Conservation (phyloP, 257 asterid species). For the Capsicum pubescens region DNA sequence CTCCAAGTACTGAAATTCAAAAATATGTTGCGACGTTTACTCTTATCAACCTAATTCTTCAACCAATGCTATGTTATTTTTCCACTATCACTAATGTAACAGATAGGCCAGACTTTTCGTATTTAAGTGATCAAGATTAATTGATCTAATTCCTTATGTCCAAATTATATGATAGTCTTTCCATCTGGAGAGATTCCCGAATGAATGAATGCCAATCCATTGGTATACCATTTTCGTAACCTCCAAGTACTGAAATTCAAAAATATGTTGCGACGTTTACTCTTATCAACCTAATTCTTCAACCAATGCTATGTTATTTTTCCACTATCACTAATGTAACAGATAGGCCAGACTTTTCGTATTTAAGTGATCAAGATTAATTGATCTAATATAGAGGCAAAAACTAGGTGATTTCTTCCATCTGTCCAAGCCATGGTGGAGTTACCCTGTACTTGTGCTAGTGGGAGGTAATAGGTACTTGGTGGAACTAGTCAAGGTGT, state of each 20-base stretch:
- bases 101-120: not conserved
- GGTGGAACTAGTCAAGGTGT: not conserved
- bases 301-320: not conserved
- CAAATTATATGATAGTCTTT: not conserved
- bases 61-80: not conserved
- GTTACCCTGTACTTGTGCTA: not conserved
- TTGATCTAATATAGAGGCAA: not conserved
- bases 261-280: not conserved
- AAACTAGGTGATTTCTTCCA: conserved; percentile 16
- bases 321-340: not conserved
- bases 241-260: not conserved
- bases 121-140: not conserved
- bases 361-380: not conserved
- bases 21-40: not conserved
- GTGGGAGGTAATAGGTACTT: not conserved
- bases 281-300: not conserved
- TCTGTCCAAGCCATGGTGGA: not conserved
- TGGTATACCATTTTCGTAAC: not conserved
- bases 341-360: not conserved
- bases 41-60: not conserved
- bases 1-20: not conserved
- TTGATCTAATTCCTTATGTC: not conserved
- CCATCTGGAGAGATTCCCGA: not conserved
- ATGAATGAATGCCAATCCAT: not conserved
- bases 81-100: not conserved